A percentile compares a stretch with the other conserved stretches of the same genome.
Evolutionary conservation across 257 asterid genomes (phyloP).

Genomic region (Coffea canephora): DNA sequence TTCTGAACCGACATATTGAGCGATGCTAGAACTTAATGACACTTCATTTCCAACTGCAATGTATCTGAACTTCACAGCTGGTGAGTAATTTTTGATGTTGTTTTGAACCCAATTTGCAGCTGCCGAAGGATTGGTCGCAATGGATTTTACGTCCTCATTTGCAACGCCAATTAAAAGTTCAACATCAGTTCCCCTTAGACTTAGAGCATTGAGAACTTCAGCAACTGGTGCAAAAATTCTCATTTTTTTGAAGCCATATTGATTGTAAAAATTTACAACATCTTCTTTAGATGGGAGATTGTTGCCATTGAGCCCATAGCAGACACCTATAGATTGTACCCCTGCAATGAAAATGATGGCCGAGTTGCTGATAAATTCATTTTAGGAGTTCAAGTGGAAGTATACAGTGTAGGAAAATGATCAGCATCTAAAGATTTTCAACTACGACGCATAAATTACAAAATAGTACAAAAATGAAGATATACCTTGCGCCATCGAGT

Average conservation of each 20-base stretch:
- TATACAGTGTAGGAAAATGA: too few relatives aligned
- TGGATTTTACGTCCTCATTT: slow-evolving; percentile 17
- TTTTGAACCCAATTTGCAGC: slow-evolving; percentile 33
- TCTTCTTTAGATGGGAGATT: slow-evolving; percentile 33
- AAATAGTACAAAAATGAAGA: too few relatives aligned
- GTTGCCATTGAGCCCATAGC: slow-evolving; percentile 29
- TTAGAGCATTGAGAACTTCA: slow-evolving; percentile 25
- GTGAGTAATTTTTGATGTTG: slow-evolving; percentile 13
- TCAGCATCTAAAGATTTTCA: too few relatives aligned
- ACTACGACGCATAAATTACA: too few relatives aligned
- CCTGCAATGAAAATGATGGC: not conserved
- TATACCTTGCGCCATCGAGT: too few relatives aligned
- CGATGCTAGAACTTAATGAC: not conserved
- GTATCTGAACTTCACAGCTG: slow-evolving; percentile 32
- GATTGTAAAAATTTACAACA: slow-evolving; percentile 25
- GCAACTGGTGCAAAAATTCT: slow-evolving; percentile 29
- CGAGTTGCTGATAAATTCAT: too few relatives aligned
- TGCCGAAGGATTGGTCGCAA: slow-evolving; percentile 15
- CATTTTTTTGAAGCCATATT: slow-evolving; percentile 22
- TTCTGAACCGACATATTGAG: slow-evolving; percentile 16
- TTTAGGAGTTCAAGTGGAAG: too few relatives aligned
- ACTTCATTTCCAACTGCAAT: slow-evolving; percentile 42
- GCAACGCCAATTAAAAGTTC: slow-evolving; percentile 28
- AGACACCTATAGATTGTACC: slow-evolving; percentile 29
- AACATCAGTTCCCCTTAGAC: slow-evolving; percentile 27